phyloP scores from a whole-genome alignment of 805 yeast genomes.

The Yarrowia sp. region DNA sequence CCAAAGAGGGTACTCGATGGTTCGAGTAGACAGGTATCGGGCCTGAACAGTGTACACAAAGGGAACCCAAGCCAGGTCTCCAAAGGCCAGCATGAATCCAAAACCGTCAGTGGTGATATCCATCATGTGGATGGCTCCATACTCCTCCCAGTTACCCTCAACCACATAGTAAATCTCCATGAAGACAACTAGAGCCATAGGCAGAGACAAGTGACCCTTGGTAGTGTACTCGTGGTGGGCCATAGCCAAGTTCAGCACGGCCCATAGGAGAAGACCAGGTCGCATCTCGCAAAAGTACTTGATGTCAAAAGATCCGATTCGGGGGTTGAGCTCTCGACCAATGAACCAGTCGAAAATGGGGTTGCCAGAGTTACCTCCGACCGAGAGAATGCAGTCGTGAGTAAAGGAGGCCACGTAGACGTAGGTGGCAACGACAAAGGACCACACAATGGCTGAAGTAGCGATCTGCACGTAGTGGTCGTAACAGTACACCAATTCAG shows the following conservation, averaged over 20 bases:
- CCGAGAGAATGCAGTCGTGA: constrained; percentile 68
- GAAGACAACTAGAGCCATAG: constrained; percentile 63
- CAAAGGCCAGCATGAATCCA: constrained; percentile 94
- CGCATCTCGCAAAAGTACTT: constrained; percentile 90
- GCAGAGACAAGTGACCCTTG: constrained; percentile 61
- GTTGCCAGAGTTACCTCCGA: constrained; percentile 82
- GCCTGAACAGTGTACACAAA: constrained; percentile 87
- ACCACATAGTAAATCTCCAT: constrained; percentile 80
- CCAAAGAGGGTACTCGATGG: constrained; percentile 51
- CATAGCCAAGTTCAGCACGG: constrained; percentile 71
- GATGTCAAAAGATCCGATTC: constrained; percentile 81
- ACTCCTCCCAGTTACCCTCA: constrained; percentile 91
- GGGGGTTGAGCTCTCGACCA: constrained; percentile 93
- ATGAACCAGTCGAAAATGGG: constrained; percentile 88
- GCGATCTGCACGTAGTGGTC: constrained; percentile 65
- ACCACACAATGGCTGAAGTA: constrained; percentile 59
- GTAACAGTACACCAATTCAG: constrained; percentile 78
- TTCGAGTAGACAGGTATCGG: constrained; percentile 69
- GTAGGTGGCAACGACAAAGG: constrained; percentile 59
- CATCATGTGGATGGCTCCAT: constrained; percentile 88
- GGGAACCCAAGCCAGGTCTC: constrained; percentile 90
- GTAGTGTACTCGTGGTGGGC: constrained; percentile 73
- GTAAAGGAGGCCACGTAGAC: constrained; percentile 69
- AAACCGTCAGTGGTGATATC: constrained; percentile 96
- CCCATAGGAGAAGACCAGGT: constrained; percentile 91